A percentile compares a stretch with the other conserved stretches of the same genome.
These are phyloP conservation scores for Phytophthora chlamydospora DNA, from an alignment of 352 stramenopile genomes.

Conservation along the genomic window DNA sequence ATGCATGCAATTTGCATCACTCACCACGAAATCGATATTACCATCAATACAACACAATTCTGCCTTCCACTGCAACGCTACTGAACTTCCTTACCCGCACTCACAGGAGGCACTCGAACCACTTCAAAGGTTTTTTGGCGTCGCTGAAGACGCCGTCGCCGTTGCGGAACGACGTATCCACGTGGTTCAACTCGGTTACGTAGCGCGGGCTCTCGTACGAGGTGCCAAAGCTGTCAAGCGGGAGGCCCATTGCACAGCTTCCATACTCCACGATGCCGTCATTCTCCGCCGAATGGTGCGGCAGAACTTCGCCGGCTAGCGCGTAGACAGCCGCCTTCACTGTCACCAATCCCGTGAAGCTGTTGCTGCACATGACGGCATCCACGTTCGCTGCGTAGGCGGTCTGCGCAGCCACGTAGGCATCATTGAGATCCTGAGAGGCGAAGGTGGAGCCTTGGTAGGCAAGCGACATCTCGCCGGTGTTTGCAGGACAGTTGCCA, in stretches of 20 bases:
- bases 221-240: constrained; percentile 34
- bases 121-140: constrained; percentile 66
- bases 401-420: constrained; percentile 34
- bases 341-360: constrained; percentile 37
- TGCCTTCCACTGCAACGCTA: constrained; percentile 8
- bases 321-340: constrained; percentile 36
- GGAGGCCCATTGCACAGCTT: constrained; percentile 49
- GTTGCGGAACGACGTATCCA: constrained; percentile 62
- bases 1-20: too few relatives aligned
- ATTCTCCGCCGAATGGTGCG: constrained; percentile 42
- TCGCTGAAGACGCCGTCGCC: constrained; percentile 58
- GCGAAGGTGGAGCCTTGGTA: constrained; percentile 43
- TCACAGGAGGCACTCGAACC: constrained; percentile 72
- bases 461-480: constrained; percentile 33
- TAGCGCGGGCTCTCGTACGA: constrained; percentile 53
- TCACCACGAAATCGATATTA: constrained; percentile 3
- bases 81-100: constrained; percentile 6
- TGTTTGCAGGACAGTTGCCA: constrained; percentile 48
- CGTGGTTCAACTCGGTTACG: constrained; percentile 57
- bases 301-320: constrained; percentile 35
- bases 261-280: constrained; percentile 58
- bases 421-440: constrained; percentile 17
- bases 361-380: constrained; percentile 45
- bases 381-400: constrained; percentile 35
- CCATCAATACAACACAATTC: constrained; percentile 26